phyloP scores from a whole-genome alignment of 306 rosid species.

The Cicer pinnatifidum region DNA sequence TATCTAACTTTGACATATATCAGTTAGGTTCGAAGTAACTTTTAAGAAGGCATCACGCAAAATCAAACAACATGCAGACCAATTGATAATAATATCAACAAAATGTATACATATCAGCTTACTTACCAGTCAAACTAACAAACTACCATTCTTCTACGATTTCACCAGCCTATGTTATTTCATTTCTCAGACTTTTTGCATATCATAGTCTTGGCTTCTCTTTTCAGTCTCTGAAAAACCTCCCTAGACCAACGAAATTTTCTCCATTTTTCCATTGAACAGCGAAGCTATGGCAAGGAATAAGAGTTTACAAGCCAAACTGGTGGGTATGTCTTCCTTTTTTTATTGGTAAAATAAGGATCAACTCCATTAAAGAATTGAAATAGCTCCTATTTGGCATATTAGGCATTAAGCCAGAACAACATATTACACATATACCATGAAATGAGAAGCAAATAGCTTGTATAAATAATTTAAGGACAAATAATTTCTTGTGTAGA shows the following conservation, averaged over 20 bases:
- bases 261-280: slow-evolving; percentile 22
- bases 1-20: neutral
- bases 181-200: slow-evolving; percentile 5
- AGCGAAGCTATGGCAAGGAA: slow-evolving; percentile 57
- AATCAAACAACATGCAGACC: neutral
- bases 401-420: neutral
- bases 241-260: neutral
- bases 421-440: neutral
- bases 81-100: neutral
- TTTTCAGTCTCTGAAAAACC: slow-evolving; percentile 30
- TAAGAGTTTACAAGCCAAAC: slow-evolving; percentile 88
- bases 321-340: slow-evolving; percentile 87
- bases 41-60: neutral
- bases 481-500: neutral
- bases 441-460: slow-evolving; percentile 20
- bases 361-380: slow-evolving; percentile 8
- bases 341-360: neutral
- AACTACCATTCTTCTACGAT: slow-evolving; percentile 63
- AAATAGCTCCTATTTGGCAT: neutral
- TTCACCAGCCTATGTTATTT: slow-evolving; percentile 13
- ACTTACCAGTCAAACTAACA: slow-evolving; percentile 69
- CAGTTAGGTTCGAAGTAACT: slow-evolving; percentile 17
- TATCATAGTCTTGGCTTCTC: neutral
- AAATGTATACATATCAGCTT: neutral
- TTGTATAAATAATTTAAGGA: slow-evolving; percentile 10